These are phyloP conservation scores for Gossypium sturtianum DNA, from an alignment of 345 rosid genomes.

Conservation along the genomic window DNA sequence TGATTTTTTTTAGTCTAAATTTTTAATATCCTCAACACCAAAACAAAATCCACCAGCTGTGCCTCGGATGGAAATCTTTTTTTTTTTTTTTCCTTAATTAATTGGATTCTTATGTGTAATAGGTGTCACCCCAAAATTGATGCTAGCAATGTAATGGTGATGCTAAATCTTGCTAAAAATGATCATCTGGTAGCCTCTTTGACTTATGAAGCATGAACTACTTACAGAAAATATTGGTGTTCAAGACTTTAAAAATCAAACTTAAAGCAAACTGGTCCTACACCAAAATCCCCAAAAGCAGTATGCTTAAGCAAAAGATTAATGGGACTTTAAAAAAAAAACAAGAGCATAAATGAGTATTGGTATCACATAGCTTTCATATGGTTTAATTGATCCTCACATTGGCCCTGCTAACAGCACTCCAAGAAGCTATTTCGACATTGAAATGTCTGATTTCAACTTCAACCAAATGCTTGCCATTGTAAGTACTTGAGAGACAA, in stretches of 20 bases:
- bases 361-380: slow-evolving; percentile 9
- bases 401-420: neutral
- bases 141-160: neutral
- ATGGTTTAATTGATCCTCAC: neutral
- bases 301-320: neutral
- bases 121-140: neutral
- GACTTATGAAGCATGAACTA: neutral
- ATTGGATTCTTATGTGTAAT: neutral
- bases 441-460: neutral
- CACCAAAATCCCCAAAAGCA: too few species aligned
- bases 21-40: too few species aligned
- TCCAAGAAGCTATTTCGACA: too few species aligned
- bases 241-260: neutral
- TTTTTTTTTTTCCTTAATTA: neutral
- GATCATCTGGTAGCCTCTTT: neutral
- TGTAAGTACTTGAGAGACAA: neutral
- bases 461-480: slow-evolving; percentile 10
- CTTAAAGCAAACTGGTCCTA: too few species aligned
- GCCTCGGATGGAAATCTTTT: neutral
- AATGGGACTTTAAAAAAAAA: neutral
- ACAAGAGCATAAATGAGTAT: neutral
- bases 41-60: neutral
- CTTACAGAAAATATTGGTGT: neutral
- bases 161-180: neutral
- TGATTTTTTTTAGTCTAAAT: too few species aligned